Percentiles rank a stretch among this genome's conserved stretches.
Evolutionary conservation across 1,139 yeast species (phyloP).

Genomic region (Sugiyamaella pinicola): DNA sequence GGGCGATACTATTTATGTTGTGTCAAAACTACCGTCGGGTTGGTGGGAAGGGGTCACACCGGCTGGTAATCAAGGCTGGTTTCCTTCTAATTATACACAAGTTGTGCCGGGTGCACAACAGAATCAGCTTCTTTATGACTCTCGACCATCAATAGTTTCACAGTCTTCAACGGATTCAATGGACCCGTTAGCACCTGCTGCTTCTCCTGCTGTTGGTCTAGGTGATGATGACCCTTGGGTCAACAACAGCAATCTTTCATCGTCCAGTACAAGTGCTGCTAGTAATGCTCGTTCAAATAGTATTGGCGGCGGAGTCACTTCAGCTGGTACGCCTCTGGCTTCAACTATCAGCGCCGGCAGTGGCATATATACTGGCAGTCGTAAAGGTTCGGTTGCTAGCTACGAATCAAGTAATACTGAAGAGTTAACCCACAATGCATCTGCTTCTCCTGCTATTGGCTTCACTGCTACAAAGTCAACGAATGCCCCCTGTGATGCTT

Average conservation of each 20-base stretch:
- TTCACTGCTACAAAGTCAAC: constrained; percentile 14
- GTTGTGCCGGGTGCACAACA: constrained; percentile 24
- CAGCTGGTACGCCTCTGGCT: constrained; percentile 7
- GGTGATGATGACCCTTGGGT: constrained; percentile 20
- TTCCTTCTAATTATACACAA: constrained; percentile 41
- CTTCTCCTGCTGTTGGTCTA: background rate
- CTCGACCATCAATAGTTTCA: constrained; percentile 15
- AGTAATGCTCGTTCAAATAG: constrained; percentile 6
- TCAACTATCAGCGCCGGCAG: constrained; percentile 6
- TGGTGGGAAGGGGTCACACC: constrained; percentile 44
- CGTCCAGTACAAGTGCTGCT: constrained; percentile 14
- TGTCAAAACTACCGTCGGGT: constrained; percentile 50
- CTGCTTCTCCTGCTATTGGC: constrained; percentile 15
- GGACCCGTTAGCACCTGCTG: constrained; percentile 17
- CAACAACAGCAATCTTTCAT: constrained; percentile 10
- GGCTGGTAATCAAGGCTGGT: constrained; percentile 41
- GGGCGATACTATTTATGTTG: constrained; percentile 62
- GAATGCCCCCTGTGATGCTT: constrained; percentile 24
- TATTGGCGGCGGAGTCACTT: background rate
- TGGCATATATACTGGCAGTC: constrained; percentile 41
- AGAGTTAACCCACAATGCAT: constrained; percentile 12
- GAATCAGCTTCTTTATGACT: constrained; percentile 10
- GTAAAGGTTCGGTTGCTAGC: constrained; percentile 33
- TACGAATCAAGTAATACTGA: constrained; percentile 19
- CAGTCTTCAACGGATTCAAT: constrained; percentile 10